These are phyloP conservation scores for Solanum commersonii DNA, from an alignment of 257 asterid species.

Conservation along the genomic window DNA sequence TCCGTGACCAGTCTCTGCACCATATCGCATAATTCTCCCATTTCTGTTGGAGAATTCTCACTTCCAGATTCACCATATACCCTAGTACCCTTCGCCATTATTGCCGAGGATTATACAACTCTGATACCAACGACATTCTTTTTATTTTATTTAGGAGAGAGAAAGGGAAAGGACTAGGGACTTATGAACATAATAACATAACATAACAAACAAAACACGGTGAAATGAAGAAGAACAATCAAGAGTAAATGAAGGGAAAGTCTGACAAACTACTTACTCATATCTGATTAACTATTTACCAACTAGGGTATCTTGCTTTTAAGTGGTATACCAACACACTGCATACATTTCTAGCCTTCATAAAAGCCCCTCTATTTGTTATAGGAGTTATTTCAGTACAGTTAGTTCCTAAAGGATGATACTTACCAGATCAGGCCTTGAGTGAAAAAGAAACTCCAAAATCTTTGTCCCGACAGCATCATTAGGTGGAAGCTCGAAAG, in stretches of 20 bases:
- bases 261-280: neutral
- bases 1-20: too few species aligned
- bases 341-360: neutral
- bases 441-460: conserved; percentile 85
- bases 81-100: too few species aligned
- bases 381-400: neutral
- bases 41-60: too few species aligned
- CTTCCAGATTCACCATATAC: too few species aligned
- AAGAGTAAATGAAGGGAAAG: neutral
- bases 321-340: neutral
- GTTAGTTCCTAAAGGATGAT: neutral
- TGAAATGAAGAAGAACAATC: neutral
- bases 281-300: neutral
- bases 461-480: conserved; percentile 84
- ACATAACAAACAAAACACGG: neutral
- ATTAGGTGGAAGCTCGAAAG: conserved; percentile 98
- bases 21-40: too few species aligned
- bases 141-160: neutral
- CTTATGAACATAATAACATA: neutral
- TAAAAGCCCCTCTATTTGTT: neutral
- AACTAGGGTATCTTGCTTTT: neutral
- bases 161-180: neutral
- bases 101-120: too few species aligned
- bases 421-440: conserved; percentile 93
- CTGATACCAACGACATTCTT: neutral